Conservation (phyloP, 768 basidiomycete species). For the Amanita rubescens region DNA sequence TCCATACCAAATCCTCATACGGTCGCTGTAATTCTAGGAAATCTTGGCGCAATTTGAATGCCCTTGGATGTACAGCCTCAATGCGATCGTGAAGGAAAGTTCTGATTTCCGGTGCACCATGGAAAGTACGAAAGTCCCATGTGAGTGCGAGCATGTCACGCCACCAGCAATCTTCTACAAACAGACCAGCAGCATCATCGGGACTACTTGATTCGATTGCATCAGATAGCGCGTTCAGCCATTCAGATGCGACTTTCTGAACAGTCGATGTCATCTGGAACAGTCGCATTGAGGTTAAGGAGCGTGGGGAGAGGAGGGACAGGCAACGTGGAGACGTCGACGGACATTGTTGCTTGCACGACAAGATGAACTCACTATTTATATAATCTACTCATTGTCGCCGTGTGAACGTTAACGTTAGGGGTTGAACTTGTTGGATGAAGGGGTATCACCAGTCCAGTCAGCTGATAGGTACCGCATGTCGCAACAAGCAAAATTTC, state of each 20-base stretch:
- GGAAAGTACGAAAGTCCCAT: conserved; percentile 42
- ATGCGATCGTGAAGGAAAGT: conserved; percentile 30
- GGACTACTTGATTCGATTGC: conserved; percentile 11
- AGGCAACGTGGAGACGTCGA: background rate
- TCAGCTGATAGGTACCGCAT: too few species aligned
- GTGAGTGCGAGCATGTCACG: conserved; percentile 45
- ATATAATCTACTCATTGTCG: too few species aligned
- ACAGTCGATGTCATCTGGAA: conserved; percentile 12
- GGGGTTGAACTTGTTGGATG: too few species aligned
- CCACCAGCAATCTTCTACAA: conserved; percentile 34
- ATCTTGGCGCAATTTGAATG: conserved; percentile 18
- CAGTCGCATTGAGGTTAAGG: conserved; percentile 12
- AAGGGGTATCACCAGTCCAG: too few species aligned
- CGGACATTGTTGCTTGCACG: background rate
- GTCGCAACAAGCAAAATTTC: too few species aligned
- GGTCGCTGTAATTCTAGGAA: conserved; percentile 24
- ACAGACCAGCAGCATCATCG: conserved; percentile 16
- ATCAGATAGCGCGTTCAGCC: conserved; percentile 17
- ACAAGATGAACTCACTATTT: too few species aligned
- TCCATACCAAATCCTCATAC: conserved; percentile 34
- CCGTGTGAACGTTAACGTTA: too few species aligned
- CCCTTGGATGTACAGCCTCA: conserved; percentile 11
- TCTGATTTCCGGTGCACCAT: conserved; percentile 23
- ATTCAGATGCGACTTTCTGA: conserved; percentile 11
- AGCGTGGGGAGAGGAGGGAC: conserved; percentile 17